Percentiles rank a stretch among this genome's conserved stretches.
phyloP scores from a whole-genome alignment of 306 rosid species.

The Acacia crassicarpa region DNA sequence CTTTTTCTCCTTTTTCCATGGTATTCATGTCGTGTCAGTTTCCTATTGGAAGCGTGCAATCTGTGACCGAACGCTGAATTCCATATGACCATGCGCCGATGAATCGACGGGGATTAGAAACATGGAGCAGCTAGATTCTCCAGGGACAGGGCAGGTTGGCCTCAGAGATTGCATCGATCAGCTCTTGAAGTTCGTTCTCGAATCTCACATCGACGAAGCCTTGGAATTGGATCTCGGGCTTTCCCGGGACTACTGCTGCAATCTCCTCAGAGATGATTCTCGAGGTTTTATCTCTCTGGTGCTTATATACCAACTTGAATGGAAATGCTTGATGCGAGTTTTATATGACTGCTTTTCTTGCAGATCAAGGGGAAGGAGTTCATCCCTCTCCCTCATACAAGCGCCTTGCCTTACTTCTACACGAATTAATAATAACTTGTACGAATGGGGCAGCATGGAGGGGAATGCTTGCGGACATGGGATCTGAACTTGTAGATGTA shows the following conservation, averaged over 20 bases:
- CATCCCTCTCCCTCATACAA: constrained; percentile 10
- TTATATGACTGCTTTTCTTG: not conserved
- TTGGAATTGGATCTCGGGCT: constrained; percentile 12
- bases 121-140: constrained; percentile 10
- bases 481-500: constrained; percentile 14
- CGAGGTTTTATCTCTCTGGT: not conserved
- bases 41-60: not conserved
- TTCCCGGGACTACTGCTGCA: not conserved
- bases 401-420: constrained; percentile 1
- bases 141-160: not conserved
- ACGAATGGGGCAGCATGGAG: not conserved
- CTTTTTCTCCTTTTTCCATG: not conserved
- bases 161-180: constrained; percentile 2
- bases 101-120: not conserved
- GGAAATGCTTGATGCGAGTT: not conserved
- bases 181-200: constrained; percentile 20
- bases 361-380: constrained; percentile 3
- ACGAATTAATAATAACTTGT: not conserved
- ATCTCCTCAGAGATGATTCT: not conserved
- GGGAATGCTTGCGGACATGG: not conserved
- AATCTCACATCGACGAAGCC: constrained; percentile 6
- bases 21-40: not conserved
- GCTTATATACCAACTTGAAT: not conserved
- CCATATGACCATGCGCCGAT: not conserved
- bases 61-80: not conserved